A percentile compares a stretch with the other conserved stretches of the same genome.
These are phyloP conservation scores for Ramaria sp. DNA, from an alignment of 768 basidiomycete genomes.

Conservation along the genomic window DNA sequence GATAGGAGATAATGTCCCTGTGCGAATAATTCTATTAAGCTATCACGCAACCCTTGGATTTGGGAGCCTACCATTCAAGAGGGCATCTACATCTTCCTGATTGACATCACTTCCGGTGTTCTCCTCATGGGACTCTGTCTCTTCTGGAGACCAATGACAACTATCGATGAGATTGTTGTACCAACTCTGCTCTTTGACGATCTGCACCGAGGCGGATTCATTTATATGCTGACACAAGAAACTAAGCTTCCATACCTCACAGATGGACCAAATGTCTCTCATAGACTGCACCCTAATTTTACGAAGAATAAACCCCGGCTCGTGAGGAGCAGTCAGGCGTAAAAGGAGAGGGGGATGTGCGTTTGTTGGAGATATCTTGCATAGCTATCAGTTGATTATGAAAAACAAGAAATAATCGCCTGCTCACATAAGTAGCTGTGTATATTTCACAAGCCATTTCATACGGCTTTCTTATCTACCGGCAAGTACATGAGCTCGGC, in stretches of 20 bases:
- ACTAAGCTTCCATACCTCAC: slow-evolving; percentile 42
- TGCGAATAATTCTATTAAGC: background rate
- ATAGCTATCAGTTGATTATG: background rate
- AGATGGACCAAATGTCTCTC: slow-evolving; percentile 62
- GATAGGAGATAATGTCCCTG: slow-evolving; percentile 42
- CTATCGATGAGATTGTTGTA: slow-evolving; percentile 57
- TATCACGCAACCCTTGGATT: background rate
- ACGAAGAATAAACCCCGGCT: slow-evolving; percentile 67
- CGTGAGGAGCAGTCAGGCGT: slow-evolving; percentile 55
- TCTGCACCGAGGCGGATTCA: slow-evolving; percentile 23
- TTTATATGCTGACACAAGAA: background rate
- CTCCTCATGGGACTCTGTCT: background rate
- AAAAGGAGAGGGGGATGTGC: slow-evolving; percentile 60
- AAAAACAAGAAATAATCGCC: background rate
- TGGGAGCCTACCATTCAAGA: slow-evolving; percentile 43
- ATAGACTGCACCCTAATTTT: slow-evolving; percentile 60
- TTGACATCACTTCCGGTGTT: slow-evolving; percentile 22
- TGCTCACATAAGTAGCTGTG: slow-evolving; percentile 53
- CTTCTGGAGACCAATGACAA: slow-evolving; percentile 35
- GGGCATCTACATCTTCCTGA: slow-evolving; percentile 48
- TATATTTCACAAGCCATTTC: slow-evolving; percentile 44
- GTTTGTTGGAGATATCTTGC: slow-evolving; percentile 52
- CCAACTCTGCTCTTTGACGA: slow-evolving; percentile 80
- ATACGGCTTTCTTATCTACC: slow-evolving; percentile 5
- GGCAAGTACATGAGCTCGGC: slow-evolving; percentile 15